A percentile compares a stretch with the other conserved stretches of the same genome.
These are phyloP conservation scores for Piloderma croceum DNA, from an alignment of 768 basidiomycete species.

Conservation along the genomic window DNA sequence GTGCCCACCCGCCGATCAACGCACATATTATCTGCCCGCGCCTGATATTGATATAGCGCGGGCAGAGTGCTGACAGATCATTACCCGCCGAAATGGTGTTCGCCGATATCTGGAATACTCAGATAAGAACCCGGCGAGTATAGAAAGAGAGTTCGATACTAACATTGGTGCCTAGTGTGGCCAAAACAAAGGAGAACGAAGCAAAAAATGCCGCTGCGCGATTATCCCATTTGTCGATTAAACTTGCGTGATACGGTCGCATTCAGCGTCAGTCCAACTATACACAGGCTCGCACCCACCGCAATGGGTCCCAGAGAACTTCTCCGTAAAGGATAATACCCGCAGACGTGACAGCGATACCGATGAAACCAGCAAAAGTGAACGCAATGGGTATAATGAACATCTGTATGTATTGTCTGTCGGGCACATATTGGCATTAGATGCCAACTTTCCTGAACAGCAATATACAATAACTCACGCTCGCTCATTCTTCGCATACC, in stretches of 20 bases:
- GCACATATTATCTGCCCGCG: slow-evolving; percentile 79
- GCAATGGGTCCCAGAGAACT: slow-evolving; percentile 21
- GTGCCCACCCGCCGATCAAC: slow-evolving; percentile 75
- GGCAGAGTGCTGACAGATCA: slow-evolving; percentile 77
- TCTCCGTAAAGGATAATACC: slow-evolving; percentile 66
- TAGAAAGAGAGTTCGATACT: slow-evolving; percentile 29
- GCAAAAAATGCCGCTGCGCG: slow-evolving; percentile 84
- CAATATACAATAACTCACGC: slow-evolving; percentile 41
- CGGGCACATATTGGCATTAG: slow-evolving; percentile 5
- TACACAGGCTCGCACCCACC: too few relatives aligned
- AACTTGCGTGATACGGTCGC: slow-evolving; percentile 58
- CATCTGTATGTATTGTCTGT: slow-evolving; percentile 68
- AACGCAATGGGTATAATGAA: slow-evolving; percentile 74
- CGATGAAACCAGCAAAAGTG: slow-evolving; percentile 71
- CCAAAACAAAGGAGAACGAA: slow-evolving; percentile 65
- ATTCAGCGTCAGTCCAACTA: too few relatives aligned
- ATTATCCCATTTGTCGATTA: slow-evolving; percentile 81
- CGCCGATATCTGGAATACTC: slow-evolving; percentile 54
- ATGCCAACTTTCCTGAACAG: too few relatives aligned
- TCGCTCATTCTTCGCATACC: slow-evolving; percentile 67
- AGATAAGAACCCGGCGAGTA: slow-evolving; percentile 16
- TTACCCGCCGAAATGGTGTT: slow-evolving; percentile 72
- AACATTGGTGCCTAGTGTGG: slow-evolving; percentile 68
- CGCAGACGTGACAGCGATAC: slow-evolving; percentile 76
- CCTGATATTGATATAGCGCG: slow-evolving; percentile 73